phyloP scores from a whole-genome alignment of 2,329 filamentous ascomycete species.

The Tolypocladium inflatum region DNA sequence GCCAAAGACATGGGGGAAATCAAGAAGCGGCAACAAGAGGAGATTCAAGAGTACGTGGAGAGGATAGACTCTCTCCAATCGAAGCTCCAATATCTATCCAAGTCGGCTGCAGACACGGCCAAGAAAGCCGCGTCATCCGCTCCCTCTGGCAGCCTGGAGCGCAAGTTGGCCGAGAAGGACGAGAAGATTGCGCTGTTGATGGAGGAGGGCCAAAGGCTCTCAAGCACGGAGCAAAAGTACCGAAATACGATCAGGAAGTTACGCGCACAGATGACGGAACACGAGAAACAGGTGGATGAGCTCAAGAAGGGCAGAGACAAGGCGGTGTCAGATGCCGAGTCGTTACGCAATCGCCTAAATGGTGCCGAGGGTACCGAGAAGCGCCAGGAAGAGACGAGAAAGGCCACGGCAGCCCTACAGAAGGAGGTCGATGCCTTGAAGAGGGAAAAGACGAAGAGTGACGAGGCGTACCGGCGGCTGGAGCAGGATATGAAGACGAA shows the following conservation, averaged over 20 bases:
- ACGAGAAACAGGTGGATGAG: slow-evolving; percentile 55
- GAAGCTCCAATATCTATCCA: slow-evolving; percentile 81
- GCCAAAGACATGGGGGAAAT: slow-evolving; percentile 14
- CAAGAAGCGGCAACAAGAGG: slow-evolving; percentile 54
- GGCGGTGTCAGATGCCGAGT: slow-evolving; percentile 38
- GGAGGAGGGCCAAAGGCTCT: slow-evolving; percentile 85
- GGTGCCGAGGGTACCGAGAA: slow-evolving; percentile 47
- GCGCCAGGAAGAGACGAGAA: slow-evolving; percentile 34
- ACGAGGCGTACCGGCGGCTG: slow-evolving; percentile 56
- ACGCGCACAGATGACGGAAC: slow-evolving; percentile 52
- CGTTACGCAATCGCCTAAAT: slow-evolving; percentile 36
- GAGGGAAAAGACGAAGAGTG: slow-evolving; percentile 50
- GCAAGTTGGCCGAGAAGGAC: slow-evolving; percentile 80
- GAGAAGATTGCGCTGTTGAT: slow-evolving; percentile 82
- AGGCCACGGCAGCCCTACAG: slow-evolving; percentile 42
- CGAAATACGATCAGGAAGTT: slow-evolving; percentile 76
- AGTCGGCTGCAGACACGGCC: slow-evolving; percentile 68
- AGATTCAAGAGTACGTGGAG: slow-evolving; percentile 75
- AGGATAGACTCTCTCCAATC: slow-evolving; percentile 85
- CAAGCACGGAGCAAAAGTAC: slow-evolving; percentile 77
- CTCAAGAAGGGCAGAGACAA: slow-evolving; percentile 51
- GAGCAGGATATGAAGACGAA: slow-evolving; percentile 61
- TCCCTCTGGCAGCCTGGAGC: slow-evolving; percentile 57
- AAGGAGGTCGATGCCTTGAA: slow-evolving; percentile 26
- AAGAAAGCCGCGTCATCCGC: slow-evolving; percentile 57